Evolutionary conservation across 2,329 filamentous ascomycete genomes (phyloP).

Genomic region (Dactylellina leptospora): DNA sequence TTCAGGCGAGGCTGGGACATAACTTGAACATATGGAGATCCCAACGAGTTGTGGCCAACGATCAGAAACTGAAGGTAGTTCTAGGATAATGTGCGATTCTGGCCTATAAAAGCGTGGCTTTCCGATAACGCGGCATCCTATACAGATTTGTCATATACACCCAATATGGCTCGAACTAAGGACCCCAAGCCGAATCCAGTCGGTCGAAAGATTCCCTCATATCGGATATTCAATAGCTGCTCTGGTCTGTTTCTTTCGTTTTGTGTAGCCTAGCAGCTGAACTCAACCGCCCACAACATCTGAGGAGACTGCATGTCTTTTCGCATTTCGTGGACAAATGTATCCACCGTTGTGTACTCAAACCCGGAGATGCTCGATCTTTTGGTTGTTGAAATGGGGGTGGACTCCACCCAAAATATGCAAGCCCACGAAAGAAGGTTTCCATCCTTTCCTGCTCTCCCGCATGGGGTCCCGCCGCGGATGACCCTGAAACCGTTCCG

Average conservation of each 20-base stretch:
- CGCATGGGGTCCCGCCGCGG: slow-evolving; percentile 43
- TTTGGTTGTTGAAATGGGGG: background rate
- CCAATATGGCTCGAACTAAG: background rate
- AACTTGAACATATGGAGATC: background rate
- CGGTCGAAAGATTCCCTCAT: no score
- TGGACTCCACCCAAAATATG: background rate
- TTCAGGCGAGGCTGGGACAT: background rate
- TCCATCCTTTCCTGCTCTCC: slow-evolving; percentile 1
- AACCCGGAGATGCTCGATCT: slow-evolving; percentile 9
- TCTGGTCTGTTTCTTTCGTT: no score
- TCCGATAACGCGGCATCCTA: slow-evolving; percentile 15
- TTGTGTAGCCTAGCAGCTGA: background rate
- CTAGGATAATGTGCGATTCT: background rate
- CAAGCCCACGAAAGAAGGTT: slow-evolving; percentile 20
- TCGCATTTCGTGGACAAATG: background rate
- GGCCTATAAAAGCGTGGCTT: no score
- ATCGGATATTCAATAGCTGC: no score
- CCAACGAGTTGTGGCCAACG: background rate
- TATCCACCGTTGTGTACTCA: background rate
- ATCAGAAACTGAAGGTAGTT: background rate
- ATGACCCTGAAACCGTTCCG: slow-evolving; percentile 45
- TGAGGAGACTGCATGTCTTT: no score
- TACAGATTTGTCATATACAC: slow-evolving; percentile 13
- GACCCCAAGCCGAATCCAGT: background rate
- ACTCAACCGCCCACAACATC: no score